Percentiles rank a stretch among this genome's conserved stretches.
Conservation (phyloP, 2,329 filamentous ascomycete genomes). For the Alternaria conjuncta region DNA sequence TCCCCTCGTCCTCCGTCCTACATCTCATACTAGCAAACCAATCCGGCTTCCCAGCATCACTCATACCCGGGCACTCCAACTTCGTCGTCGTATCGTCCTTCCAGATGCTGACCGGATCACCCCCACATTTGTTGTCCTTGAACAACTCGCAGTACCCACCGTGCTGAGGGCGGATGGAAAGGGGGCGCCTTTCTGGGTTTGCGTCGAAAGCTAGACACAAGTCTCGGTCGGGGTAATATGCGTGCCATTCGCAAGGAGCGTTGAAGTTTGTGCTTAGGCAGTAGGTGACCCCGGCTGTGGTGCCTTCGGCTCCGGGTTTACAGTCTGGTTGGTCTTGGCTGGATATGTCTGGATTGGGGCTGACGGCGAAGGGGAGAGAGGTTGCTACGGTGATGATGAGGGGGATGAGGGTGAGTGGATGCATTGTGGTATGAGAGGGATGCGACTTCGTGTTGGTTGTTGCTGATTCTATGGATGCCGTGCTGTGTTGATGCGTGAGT, state of each 20-base stretch:
- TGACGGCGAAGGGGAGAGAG: neutral
- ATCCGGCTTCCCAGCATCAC: neutral
- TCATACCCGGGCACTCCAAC: neutral
- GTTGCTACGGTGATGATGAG: neutral
- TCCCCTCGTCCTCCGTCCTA: neutral
- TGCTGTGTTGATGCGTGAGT: neutral
- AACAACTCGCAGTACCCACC: neutral
- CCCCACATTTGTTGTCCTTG: neutral
- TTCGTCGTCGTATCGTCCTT: neutral
- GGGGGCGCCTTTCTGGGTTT: neutral
- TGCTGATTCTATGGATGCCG: neutral
- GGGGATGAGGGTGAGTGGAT: neutral
- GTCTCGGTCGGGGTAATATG: neutral
- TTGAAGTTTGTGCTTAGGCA: neutral
- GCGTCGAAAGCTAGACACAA: neutral
- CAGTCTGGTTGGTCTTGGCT: neutral
- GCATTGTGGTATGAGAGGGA: neutral
- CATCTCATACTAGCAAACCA: neutral
- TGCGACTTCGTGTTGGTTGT: neutral
- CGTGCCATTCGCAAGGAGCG: neutral
- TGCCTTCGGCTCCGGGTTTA: neutral
- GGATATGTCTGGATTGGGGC: neutral
- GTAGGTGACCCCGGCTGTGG: neutral
- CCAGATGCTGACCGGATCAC: neutral
- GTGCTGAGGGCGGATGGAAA: neutral